Evolutionary conservation across 139 green algal genomes (phyloP).

Genomic region (Nannochloris sp.): DNA sequence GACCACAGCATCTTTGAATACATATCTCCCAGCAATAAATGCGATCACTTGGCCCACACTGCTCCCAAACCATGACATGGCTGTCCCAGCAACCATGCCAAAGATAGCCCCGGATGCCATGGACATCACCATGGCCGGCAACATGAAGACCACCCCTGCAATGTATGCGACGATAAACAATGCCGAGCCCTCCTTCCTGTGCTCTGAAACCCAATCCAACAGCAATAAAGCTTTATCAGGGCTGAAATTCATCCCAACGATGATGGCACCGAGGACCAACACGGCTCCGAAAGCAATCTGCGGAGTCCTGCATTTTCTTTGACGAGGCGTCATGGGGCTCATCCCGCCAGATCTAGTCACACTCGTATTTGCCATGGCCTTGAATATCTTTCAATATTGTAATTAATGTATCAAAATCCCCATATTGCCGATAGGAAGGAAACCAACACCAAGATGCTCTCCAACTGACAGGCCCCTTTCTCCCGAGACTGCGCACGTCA

Average conservation of each 20-base stretch:
- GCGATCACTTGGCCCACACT: conserved; percentile 34
- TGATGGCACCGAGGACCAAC: conserved; percentile 12
- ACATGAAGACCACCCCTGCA: conserved; percentile 34
- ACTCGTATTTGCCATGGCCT: too few species aligned
- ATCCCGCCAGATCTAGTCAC: too few species aligned
- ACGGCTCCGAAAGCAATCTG: neutral
- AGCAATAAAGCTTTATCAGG: conserved; percentile 15
- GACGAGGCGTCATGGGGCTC: neutral
- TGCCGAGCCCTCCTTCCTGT: conserved; percentile 16
- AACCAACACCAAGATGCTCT: too few species aligned
- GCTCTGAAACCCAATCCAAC: conserved; percentile 29
- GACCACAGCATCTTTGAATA: conserved; percentile 38
- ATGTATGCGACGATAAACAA: conserved; percentile 30
- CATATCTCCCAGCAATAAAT: conserved; percentile 45
- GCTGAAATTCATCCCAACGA: conserved; percentile 19
- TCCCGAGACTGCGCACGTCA: too few species aligned
- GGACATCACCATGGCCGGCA: conserved; percentile 42
- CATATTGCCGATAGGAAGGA: too few species aligned
- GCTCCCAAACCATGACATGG: conserved; percentile 37
- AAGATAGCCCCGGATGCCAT: conserved; percentile 46
- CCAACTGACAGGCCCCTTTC: too few species aligned
- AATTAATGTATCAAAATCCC: too few species aligned
- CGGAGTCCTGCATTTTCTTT: neutral
- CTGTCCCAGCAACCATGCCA: conserved; percentile 26
- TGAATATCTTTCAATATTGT: too few species aligned